Evolutionary conservation across 345 rosid genomes (phyloP), one percentile per base, ranked within the genome.

Genomic region (Cardamine resedifolia): DNA sequence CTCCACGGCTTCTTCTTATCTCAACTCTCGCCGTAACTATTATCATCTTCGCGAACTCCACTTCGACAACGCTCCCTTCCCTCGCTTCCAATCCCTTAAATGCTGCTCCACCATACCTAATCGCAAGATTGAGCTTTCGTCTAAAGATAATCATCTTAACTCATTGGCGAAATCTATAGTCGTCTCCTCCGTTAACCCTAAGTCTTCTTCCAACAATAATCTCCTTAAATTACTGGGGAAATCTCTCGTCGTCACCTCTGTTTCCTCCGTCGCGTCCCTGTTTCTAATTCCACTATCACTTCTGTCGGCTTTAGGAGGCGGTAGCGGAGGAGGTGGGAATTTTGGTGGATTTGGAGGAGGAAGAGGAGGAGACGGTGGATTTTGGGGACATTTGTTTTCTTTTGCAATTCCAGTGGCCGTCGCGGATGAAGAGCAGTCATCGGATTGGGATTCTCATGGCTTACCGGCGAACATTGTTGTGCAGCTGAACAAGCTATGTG

Each of bases 381-480:
- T 89, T 63, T 85, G 89, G 90, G 74, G 73, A 59, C 44, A 71
- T 16, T n/a, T 93, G 38, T 78, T 94, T 50, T 72, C 81, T 2
- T 11, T 60, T 0, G 81, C 68, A 0, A 68, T 81, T 1, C 51
- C 82, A 50, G 51, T 26, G 6, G 97, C 96, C 2, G 61, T 85
- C 8, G 96, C 95, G 0, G 95, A 85, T 26, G 95, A 91, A 55
- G 58, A 74, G 43, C 80, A 86, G 36, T 74, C 79, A 3, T 80
- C 33, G 18, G 98, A 87, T 6, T 90, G 90, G 90, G 97, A 93
- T 73, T 74, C 94, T 34, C 97, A 87, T 49, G 97, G 98, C 3
- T 65, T 89, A 24, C 98, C 96, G 0, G 91, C 88, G 26, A 88
- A 92, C 83, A 84, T 87, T 27, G 68, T 77, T 1, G 85, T 92